phyloP scores from a whole-genome alignment of 1,284 basidiomycete species.

The Tylopilus sp. region DNA sequence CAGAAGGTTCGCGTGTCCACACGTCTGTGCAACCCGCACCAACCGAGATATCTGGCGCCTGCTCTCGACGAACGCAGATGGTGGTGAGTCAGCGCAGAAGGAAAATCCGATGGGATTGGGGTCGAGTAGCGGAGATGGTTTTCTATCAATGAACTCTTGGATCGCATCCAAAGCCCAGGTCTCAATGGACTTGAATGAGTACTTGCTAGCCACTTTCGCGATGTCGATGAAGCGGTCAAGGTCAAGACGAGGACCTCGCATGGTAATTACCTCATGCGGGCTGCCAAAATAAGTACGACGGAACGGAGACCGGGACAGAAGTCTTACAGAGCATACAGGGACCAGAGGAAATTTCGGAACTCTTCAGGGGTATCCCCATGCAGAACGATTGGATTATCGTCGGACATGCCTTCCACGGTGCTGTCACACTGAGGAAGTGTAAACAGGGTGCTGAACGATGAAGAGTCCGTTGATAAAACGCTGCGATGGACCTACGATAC shows the following conservation, averaged over 20 bases:
- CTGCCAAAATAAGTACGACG: slow-evolving; percentile 32
- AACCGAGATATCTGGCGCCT: slow-evolving; percentile 52
- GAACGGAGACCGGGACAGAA: slow-evolving; percentile 22
- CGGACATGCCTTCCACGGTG: slow-evolving; percentile 51
- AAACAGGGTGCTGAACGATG: slow-evolving; percentile 62
- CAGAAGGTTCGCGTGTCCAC: slow-evolving; percentile 54
- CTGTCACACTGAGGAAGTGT: slow-evolving; percentile 52
- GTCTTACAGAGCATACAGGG: slow-evolving; percentile 57
- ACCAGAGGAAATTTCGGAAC: slow-evolving; percentile 60
- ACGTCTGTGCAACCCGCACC: slow-evolving; percentile 60
- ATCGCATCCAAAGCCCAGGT: slow-evolving; percentile 66
- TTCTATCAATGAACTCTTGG: slow-evolving; percentile 56
- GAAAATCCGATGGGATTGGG: slow-evolving; percentile 36
- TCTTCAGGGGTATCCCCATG: slow-evolving; percentile 56
- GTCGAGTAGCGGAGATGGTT: slow-evolving; percentile 51
- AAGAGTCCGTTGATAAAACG: slow-evolving; percentile 57
- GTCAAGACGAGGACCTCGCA: slow-evolving; percentile 45
- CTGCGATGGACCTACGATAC: slow-evolving; percentile 56
- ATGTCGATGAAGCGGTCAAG: slow-evolving; percentile 58
- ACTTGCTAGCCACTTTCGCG: slow-evolving; percentile 60
- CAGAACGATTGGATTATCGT: slow-evolving; percentile 60
- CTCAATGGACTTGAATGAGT: slow-evolving; percentile 64
- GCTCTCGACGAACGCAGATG: slow-evolving; percentile 32
- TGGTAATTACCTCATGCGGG: slow-evolving; percentile 51
- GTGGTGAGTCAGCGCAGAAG: slow-evolving; percentile 27